Evolutionary conservation across 179 eudicot species (phyloP).

Genomic region (Dionaea muscipula): DNA sequence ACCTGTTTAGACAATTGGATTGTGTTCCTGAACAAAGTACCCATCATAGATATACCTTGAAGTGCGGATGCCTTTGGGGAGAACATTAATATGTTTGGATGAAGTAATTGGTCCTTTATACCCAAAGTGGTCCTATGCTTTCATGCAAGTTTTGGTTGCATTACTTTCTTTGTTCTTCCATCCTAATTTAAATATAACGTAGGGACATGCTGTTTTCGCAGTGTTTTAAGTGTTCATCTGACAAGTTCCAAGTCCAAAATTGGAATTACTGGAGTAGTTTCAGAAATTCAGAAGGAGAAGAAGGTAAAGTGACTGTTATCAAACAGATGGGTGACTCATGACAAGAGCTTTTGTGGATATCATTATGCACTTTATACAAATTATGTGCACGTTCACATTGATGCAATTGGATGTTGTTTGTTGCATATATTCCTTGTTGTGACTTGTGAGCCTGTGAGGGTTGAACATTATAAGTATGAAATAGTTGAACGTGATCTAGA

Average conservation of each 20-base stretch:
- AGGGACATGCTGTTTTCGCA: slow-evolving; percentile 18
- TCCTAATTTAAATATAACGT: neutral
- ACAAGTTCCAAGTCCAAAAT: slow-evolving; percentile 94
- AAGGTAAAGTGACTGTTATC: slow-evolving; percentile 31
- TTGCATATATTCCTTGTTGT: too few species aligned
- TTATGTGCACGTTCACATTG: neutral
- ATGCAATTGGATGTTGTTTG: neutral
- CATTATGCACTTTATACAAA: neutral
- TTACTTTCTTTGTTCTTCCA: neutral
- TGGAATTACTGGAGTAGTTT: slow-evolving; percentile 72
- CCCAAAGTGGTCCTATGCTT: too few species aligned
- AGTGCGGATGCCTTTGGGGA: too few species aligned
- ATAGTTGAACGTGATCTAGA: too few species aligned
- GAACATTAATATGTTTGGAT: too few species aligned
- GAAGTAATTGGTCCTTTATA: too few species aligned
- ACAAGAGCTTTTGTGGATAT: neutral
- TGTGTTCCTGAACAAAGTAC: too few species aligned
- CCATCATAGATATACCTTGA: too few species aligned
- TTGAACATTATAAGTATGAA: too few species aligned
- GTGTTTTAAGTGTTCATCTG: slow-evolving; percentile 78
- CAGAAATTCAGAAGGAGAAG: slow-evolving; percentile 89
- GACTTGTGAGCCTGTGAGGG: too few species aligned
- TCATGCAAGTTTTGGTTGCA: too few species aligned
- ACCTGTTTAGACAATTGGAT: too few species aligned
- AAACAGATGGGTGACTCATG: neutral